Base-by-base conservation (phyloP, 139 green algal species). In the Chlorokybus atmophyticus region DNA sequence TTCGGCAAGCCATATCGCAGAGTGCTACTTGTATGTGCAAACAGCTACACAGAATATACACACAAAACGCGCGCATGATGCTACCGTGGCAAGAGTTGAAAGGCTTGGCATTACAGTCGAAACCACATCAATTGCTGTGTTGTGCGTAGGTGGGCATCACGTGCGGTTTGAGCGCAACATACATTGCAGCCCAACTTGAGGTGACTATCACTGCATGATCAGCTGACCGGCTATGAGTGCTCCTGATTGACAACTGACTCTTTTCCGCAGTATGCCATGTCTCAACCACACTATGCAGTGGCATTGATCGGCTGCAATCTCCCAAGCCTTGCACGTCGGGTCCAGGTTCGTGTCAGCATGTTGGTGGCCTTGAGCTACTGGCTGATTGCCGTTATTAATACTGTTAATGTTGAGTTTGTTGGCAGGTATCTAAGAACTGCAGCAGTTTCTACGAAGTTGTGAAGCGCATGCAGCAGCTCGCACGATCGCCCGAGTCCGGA, bases 221-320 rank as follows among this genome's bases (percentile, higher is more conserved):
- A 14, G 14, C 35, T 14, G 10, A 44, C 44, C 8, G 23, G 19
- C 14, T 27, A 21, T 25, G 44, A 8, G 8, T n/a, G 27, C 19
- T 19, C 5, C 50, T 44, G 50, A 29, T 54, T 53, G 44, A 17
- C n/a, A 8, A 53, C 14, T 31, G 21, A 25, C 10, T 44, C 35
- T 14, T 14, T 10, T 10, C 35, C 35, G 57, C 57, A 65, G 53
- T 64, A 64, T 19, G 54, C 62, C 14, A 38, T 63, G 40, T 3
- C 5, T 5, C 28, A 51, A 35, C 19, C 41, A 7, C 42, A 59
- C 41, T 66, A 59, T 29, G 61, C 61, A 8, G 26, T 28, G 4
- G 55, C 32, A 5, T 38, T 71, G 1, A 54, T 64, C 4, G 55
- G 62, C 30, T 64, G 54, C 55, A 64, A 71, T 47, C 62, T 55